Conservation (phyloP, 495 filamentous ascomycete genomes). For the Physcia stellaris region DNA sequence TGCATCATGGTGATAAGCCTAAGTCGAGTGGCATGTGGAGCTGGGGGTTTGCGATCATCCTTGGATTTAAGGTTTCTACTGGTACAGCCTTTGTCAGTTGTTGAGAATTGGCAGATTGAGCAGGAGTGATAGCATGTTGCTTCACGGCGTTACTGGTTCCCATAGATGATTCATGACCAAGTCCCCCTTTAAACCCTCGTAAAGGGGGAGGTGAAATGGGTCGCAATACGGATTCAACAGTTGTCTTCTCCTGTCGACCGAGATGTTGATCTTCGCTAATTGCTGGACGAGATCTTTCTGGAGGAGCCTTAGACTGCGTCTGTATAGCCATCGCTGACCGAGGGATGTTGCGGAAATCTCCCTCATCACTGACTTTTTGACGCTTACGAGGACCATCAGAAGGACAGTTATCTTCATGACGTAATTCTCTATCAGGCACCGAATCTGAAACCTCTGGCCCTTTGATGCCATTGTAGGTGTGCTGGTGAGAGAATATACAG, state of each 20-base stretch:
- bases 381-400: too few species aligned
- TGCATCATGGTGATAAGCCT: constrained; percentile 61
- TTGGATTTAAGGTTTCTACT: constrained; percentile 57
- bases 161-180: not conserved
- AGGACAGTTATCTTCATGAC: not conserved
- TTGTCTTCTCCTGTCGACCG: not conserved
- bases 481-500: constrained; percentile 45
- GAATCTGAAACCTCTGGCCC: not conserved
- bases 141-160: not conserved
- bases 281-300: not conserved
- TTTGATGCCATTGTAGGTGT: not conserved
- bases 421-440: not conserved
- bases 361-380: too few species aligned
- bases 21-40: constrained; percentile 50
- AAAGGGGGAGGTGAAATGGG: constrained; percentile 30
- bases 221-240: constrained; percentile 13
- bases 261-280: not conserved
- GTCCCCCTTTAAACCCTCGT: constrained; percentile 2
- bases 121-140: not conserved
- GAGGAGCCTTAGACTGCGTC: not conserved
- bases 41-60: constrained; percentile 63
- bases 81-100: constrained; percentile 22
- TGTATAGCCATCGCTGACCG: too few species aligned
- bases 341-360: too few species aligned
- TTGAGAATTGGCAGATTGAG: not conserved